Evolutionary conservation across 306 rosid species (phyloP).

Genomic region (Trifolium subterraneum): DNA sequence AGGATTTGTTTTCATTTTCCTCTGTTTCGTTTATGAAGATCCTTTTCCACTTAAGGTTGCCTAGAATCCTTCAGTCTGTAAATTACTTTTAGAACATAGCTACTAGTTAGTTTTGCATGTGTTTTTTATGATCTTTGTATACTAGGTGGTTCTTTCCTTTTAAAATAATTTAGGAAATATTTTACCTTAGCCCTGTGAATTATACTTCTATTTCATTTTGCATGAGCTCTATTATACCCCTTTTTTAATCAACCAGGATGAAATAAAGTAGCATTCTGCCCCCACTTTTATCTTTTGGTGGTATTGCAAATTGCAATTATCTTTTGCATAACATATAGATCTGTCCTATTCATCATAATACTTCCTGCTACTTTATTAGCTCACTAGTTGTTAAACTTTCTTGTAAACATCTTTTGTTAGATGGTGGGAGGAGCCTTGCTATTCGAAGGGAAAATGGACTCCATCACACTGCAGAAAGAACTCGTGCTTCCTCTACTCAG

Average conservation of each 20-base stretch:
- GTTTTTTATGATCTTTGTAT: background rate
- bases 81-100: background rate
- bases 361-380: conserved; percentile 21
- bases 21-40: conserved; percentile 21
- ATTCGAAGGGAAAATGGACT: conserved; percentile 67
- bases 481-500: conserved; percentile 45
- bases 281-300: conserved; percentile 14
- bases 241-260: conserved; percentile 17
- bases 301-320: conserved; percentile 5
- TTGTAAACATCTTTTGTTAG: conserved; percentile 53
- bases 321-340: conserved; percentile 17
- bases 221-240: conserved; percentile 8
- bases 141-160: conserved; percentile 1
- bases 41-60: conserved; percentile 24
- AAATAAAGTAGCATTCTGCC: background rate
- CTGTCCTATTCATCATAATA: background rate
- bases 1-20: conserved; percentile 14
- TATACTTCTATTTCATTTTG: conserved; percentile 16
- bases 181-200: conserved; percentile 1
- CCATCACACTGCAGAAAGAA: conserved; percentile 54
- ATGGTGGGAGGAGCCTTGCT: conserved; percentile 58
- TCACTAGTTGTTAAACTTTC: conserved; percentile 21
- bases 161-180: too few relatives aligned
- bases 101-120: conserved; percentile 18
- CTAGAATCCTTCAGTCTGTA: conserved; percentile 16